Conservation (phyloP, 2,329 filamentous ascomycete genomes). For the Graphilbum fragrans region DNA sequence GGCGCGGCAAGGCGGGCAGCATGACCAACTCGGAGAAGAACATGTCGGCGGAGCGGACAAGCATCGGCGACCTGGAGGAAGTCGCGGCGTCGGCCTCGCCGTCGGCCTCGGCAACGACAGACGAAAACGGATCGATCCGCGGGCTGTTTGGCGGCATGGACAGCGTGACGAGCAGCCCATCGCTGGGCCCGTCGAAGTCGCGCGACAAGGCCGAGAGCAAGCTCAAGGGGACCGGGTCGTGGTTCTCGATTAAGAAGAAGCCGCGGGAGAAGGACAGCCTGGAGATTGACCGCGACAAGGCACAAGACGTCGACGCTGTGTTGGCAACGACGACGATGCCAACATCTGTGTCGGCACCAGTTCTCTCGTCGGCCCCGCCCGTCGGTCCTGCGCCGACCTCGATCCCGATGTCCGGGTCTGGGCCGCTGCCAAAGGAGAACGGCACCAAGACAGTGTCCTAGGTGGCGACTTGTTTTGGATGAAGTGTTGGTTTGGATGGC, state of each 20-base stretch:
- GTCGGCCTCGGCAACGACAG: slow-evolving; percentile 27
- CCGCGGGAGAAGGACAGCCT: slow-evolving; percentile 44
- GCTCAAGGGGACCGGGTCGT: slow-evolving; percentile 31
- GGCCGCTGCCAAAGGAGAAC: too few species aligned
- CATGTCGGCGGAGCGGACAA: slow-evolving; percentile 40
- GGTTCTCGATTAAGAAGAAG: slow-evolving; percentile 50
- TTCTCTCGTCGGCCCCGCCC: too few species aligned
- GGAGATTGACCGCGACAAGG: slow-evolving; percentile 32
- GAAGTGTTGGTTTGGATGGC: too few species aligned
- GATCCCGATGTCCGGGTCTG: too few species aligned
- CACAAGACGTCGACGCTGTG: slow-evolving; percentile 8
- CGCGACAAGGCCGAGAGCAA: slow-evolving; percentile 24
- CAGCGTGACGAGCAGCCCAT: slow-evolving; percentile 43
- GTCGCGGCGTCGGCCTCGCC: slow-evolving; percentile 28
- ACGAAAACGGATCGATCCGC: too few species aligned
- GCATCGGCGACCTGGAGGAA: slow-evolving; percentile 44
- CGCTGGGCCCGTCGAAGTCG: slow-evolving; percentile 37
- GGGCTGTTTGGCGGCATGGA: slow-evolving; percentile 34
- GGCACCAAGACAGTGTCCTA: too few species aligned
- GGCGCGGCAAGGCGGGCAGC: slow-evolving; percentile 38
- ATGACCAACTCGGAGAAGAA: slow-evolving; percentile 46
- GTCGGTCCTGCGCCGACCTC: too few species aligned
- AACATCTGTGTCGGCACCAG: slow-evolving; percentile 2
- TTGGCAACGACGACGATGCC: not conserved
- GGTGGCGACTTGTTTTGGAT: too few species aligned